A percentile compares a stretch with the other conserved stretches of the same genome.
phyloP scores from a whole-genome alignment of 1,284 basidiomycete genomes.

The Austropuccinia psidii region DNA sequence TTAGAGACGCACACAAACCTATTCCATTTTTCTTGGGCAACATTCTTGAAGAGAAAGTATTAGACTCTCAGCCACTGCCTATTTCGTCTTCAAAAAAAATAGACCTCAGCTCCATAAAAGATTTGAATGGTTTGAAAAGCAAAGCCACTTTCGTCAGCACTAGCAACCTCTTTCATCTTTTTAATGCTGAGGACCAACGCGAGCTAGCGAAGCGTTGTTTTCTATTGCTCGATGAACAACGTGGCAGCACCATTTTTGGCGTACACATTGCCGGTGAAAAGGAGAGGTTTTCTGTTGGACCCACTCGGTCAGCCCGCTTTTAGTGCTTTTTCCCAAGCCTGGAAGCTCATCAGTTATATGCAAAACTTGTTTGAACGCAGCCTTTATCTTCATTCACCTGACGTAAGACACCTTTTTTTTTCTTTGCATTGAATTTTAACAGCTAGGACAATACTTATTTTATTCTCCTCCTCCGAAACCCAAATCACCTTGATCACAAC shows the following conservation, averaged over 20 bases:
- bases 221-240: not conserved
- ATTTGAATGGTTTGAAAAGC: conserved; percentile 1
- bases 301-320: not conserved
- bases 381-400: conserved; percentile 4
- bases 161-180: conserved; percentile 9
- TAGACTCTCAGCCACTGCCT: not conserved
- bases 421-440: too few species aligned
- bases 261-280: not conserved
- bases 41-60: not conserved
- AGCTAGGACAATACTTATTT: too few species aligned
- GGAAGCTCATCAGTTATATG: not conserved
- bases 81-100: not conserved
- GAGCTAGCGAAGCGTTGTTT: not conserved
- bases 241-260: conserved; percentile 6
- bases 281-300: not conserved
- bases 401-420: too few species aligned
- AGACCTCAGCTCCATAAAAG: not conserved
- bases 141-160: not conserved
- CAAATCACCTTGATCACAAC: too few species aligned
- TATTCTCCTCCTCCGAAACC: too few species aligned
- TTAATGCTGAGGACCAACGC: not conserved
- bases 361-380: not conserved
- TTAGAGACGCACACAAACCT: not conserved
- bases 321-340: not conserved
- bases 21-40: not conserved